phyloP scores from a whole-genome alignment of 768 basidiomycete genomes.

The Russula compacta region DNA sequence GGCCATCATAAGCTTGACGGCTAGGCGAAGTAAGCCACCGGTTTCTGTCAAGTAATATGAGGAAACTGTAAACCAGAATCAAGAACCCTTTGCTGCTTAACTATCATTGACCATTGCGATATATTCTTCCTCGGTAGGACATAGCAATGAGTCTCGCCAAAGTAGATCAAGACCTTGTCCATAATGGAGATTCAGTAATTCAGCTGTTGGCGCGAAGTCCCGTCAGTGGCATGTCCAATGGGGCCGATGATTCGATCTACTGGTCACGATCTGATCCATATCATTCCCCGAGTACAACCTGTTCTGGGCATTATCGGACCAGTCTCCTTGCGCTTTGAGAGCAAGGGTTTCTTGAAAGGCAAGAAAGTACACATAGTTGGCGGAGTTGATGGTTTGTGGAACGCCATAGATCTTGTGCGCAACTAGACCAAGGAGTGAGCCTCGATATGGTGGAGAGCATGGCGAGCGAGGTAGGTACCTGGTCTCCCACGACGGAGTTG shows the following conservation, averaged over 20 bases:
- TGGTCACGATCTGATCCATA: conserved; percentile 66
- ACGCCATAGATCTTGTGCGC: conserved; percentile 95
- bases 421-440: conserved; percentile 35
- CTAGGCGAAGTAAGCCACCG: conserved; percentile 85
- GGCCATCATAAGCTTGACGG: conserved; percentile 96
- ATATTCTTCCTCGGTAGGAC: conserved; percentile 93
- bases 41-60: conserved; percentile 52
- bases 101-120: conserved; percentile 95
- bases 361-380: conserved; percentile 94
- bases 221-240: background rate
- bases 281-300: conserved; percentile 32
- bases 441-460: background rate
- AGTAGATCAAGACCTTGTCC: conserved; percentile 93
- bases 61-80: background rate
- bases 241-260: conserved; percentile 32
- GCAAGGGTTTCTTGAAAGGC: conserved; percentile 79
- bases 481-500: conserved; percentile 81
- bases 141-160: conserved; percentile 86
- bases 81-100: conserved; percentile 26
- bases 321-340: conserved; percentile 30
- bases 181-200: conserved; percentile 53
- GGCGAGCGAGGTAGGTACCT: conserved; percentile 34
- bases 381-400: conserved; percentile 94
- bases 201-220: conserved; percentile 18
- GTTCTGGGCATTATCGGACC: background rate